A percentile compares a stretch with the other conserved stretches of the same genome.
Conservation (phyloP, 2,329 filamentous ascomycete species). For the Monosporascus sp. region DNA sequence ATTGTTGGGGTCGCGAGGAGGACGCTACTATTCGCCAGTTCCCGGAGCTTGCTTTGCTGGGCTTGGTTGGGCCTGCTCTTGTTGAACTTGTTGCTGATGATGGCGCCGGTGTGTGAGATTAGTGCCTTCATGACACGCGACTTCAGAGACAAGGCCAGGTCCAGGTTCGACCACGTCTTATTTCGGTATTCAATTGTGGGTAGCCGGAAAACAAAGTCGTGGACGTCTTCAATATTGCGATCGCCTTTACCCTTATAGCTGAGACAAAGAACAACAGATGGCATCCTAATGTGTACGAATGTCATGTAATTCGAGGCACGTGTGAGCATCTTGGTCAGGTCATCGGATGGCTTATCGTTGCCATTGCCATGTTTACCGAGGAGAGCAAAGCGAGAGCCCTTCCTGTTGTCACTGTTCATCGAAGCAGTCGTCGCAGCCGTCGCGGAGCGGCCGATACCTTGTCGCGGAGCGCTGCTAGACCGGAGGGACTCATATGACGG, state of each 20-base stretch:
- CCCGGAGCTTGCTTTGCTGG: conserved; percentile 73
- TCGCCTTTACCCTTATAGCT: conserved; percentile 96
- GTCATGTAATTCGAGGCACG: conserved; percentile 98
- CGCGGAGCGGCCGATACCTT: conserved; percentile 40
- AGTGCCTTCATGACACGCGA: conserved; percentile 91
- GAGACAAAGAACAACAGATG: conserved; percentile 89
- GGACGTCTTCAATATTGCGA: conserved; percentile 92
- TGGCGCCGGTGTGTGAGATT: conserved; percentile 91
- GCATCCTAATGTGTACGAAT: conserved; percentile 89
- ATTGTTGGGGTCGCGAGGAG: conserved; percentile 46
- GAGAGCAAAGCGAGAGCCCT: conserved; percentile 51
- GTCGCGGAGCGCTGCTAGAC: conserved; percentile 34
- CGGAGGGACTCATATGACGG: conserved; percentile 53
- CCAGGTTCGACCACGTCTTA: conserved; percentile 98
- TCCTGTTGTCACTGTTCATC: conserved; percentile 37
- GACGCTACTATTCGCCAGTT: conserved; percentile 75
- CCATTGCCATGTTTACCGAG: conserved; percentile 43
- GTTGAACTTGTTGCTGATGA: conserved; percentile 95
- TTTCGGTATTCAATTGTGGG: conserved; percentile 94
- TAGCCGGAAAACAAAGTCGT: conserved; percentile 95
- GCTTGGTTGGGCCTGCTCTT: conserved; percentile 78
- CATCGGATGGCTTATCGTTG: conserved; percentile 69
- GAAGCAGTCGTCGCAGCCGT: conserved; percentile 42
- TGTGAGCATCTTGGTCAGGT: conserved; percentile 93
- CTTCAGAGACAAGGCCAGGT: conserved; percentile 87